Base-by-base conservation (phyloP, 139 green algal species). In the Chlorella sp. region DNA sequence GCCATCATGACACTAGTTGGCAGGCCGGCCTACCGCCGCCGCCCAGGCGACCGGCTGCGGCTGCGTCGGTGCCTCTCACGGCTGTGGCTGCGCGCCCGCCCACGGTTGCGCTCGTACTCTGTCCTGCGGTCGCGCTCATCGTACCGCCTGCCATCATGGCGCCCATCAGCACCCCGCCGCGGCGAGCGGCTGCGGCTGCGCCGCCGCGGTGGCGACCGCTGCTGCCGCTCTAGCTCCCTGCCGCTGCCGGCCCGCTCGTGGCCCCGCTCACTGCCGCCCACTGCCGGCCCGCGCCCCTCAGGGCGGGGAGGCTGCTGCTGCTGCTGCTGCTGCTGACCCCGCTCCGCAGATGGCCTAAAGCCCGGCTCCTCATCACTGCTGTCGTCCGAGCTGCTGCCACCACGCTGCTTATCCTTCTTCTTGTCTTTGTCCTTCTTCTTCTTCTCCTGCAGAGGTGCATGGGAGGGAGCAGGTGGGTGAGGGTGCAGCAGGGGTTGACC, bases 361-460 rank as follows among this genome's bases (percentile, higher is more conserved):
- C 38, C 80, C 67, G 78, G 65, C 36, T 69, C 68, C 15, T 85
- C 80, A 30, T n/a, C 51, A 44, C 65, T 69, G 26, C 23, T 25
- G 9, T 32, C n/a, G 26, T 63, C 38, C 23, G 81, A 70, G 78
- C 78, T 74, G 78, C 62, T n/a, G 78, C 38, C 44, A 6, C 32
- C 32, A 4, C 41, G 18, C 60, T 56, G 16, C 44, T 51, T 85
- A 9, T 68, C 6, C 56, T 82, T 71, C 68, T 86, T 88, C 36
- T 90, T 85, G 60, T 78, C 88, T 62, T 91, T 89, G 30, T 86
- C 68, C 56, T 91, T 82, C 73, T 93, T 91, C 44, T 93, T 75
- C 70, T 92, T 89, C 71, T 91, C 87, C 17, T 84, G 81, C 47
- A n/a, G n/a, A n/a, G n/a, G n/a, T n/a, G n/a, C n/a, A n/a, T n/a